Evolutionary conservation across 148 eudicot genomes (phyloP), one percentile per base, ranked within the genome.

Genomic region (Persicaria tinctoria): DNA sequence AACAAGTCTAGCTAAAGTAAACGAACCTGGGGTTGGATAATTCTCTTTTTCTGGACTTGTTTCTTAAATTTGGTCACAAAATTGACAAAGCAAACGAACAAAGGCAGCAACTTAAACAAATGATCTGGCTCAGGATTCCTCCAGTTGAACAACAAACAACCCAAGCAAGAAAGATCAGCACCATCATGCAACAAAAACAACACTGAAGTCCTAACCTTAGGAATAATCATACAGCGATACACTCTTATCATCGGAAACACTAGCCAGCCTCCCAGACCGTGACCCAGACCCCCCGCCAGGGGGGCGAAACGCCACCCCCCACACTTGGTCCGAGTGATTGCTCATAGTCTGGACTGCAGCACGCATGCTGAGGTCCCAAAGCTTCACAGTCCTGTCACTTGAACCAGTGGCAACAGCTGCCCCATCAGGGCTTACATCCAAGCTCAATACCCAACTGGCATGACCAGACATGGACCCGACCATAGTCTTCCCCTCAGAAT

Each of bases 341-440:
- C 84, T 90, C 85, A 95, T 75, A 38, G 89, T 89, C 86, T 95
- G 99, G 45, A 83, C 80, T 14, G 99, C 91, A 1, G 96, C 88
- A 51, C 99, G 86, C 96, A 89, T 90, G 64, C 84, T 85, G 23
- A 90, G 93, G 72, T 95, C 99, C 97, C 99, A 95, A 8, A 95
- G 83, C 82, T 82, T 89, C 53, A 95, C 97, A 0, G 97, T 89
- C 84, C 56, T 80, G 78, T 95, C 99, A 63, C 99, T 92, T 5
- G 99, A 95, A 56, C 99, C 97, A 3, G 96, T 90, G 4, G 96
- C 99, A 69, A 95, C 64, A 0, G 97, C 93, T 3, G 79, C 78
- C 16, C 99, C 99, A 73, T 92, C 99, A 4, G 97, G 97, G 72
- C 94, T 87, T 4, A 79, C 86, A 70, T 95, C 99, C 70, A 95